Evolutionary conservation across 2,329 filamentous ascomycete species (phyloP), one percentile per base, ranked within the genome.

Genomic region (Cladosporium sphaerospermum): DNA sequence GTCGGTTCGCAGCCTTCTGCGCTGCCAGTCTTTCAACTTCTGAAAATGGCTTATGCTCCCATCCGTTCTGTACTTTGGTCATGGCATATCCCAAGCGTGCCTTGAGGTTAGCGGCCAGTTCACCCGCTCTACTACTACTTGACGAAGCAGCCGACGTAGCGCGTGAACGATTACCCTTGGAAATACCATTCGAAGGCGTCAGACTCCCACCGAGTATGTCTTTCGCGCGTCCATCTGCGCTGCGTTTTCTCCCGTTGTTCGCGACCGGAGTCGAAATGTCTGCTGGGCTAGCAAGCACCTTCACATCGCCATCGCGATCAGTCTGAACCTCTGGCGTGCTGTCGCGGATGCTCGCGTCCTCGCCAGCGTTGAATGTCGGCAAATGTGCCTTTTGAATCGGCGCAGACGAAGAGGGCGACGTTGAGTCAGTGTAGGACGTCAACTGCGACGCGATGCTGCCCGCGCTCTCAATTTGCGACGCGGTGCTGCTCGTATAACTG

Each of bases 1-100:
- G 56, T 33, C 62, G 43, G 5, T 56, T 56, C 16, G 56, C 56
- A 16, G 76, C 80, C 54, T 78, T 79, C 51, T 86, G 83, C 1
- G 87, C 88, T 9, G 87, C 82, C 39, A 89, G 72, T 44, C 81
- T 82, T 70, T 92, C 89, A 31, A 92, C 81, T 69, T 92, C 87
- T 52, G 86, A 84, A 54, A 93, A 82, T 14, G 83, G 83, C 58
- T 86, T 83, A 46, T 84, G 80, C 70, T 95, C 87, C 86, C 90
- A 93, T 54, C 89, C 89, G 65, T 95, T 84, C 67, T 89, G 89
- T 39, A 96, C 87, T 70, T 96, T 96, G 66, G 95, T 80, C 80
- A 95, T 93, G 59, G 92, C 92, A 69, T 96, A 96, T 6, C 89
- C 89, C 28, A 97, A 78, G 62, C 89, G 86, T 47, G 89, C 85